phyloP scores from a whole-genome alignment of 2,329 filamentous ascomycete species.

The Fusarium heterosporum region DNA sequence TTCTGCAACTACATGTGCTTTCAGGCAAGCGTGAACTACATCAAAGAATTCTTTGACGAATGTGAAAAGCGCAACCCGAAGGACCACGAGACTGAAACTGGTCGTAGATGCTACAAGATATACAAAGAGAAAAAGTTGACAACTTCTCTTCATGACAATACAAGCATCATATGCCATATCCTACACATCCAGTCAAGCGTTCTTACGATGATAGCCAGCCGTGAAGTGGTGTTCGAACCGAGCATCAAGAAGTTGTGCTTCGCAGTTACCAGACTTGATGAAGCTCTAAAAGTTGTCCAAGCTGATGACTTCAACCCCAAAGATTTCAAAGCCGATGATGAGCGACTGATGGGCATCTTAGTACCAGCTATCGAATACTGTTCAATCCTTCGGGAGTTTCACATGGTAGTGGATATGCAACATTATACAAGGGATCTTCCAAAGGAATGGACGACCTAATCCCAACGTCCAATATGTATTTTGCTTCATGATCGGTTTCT shows the following conservation, averaged over 20 bases:
- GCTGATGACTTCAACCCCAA: not conserved
- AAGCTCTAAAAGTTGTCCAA: not conserved
- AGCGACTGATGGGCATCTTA: not conserved
- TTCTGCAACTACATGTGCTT: not conserved
- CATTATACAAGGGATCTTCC: not conserved
- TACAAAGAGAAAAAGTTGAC: not conserved
- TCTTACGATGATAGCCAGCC: not conserved
- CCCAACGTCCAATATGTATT: not conserved
- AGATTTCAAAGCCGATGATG: not conserved
- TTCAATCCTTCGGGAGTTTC: not conserved
- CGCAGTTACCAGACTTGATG: not conserved
- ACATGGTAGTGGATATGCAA: not conserved
- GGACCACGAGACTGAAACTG: not conserved
- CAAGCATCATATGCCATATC: constrained; percentile 13
- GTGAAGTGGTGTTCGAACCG: not conserved
- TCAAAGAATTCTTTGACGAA: constrained; percentile 6
- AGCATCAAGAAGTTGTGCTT: not conserved
- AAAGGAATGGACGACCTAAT: too few relatives aligned
- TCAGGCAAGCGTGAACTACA: not conserved
- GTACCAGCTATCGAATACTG: not conserved
- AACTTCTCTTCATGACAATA: constrained; percentile 9
- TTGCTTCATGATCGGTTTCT: constrained; percentile 1
- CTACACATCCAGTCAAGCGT: not conserved
- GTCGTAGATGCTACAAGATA: not conserved
- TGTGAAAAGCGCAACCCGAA: not conserved